Conservation (phyloP, 2,329 filamentous ascomycete genomes). For the Sordariomycetes sp. region DNA sequence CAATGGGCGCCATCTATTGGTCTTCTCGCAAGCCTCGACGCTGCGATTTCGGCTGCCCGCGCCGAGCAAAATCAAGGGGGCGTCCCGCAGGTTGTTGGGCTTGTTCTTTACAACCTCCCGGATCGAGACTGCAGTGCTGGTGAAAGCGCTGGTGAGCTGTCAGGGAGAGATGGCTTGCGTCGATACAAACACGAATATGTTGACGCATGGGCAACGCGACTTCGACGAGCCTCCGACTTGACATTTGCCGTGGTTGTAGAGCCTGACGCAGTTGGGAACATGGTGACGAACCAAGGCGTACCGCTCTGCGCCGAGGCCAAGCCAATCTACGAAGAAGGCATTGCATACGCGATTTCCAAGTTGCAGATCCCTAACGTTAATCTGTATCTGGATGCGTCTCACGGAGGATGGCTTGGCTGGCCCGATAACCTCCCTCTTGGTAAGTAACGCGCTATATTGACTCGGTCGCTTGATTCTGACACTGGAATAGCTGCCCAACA, state of each 20-base stretch:
- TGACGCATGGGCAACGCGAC: slow-evolving; percentile 20
- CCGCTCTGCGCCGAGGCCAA: slow-evolving; percentile 23
- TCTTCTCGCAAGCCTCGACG: slow-evolving; percentile 22
- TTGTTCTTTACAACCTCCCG: slow-evolving; percentile 32
- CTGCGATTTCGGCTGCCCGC: slow-evolving; percentile 24
- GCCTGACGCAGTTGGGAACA: slow-evolving; percentile 30
- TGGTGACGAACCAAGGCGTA: slow-evolving; percentile 25
- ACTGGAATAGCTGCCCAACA: slow-evolving; percentile 20
- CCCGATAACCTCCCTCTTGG: slow-evolving; percentile 24
- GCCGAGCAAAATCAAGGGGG: slow-evolving; percentile 17
- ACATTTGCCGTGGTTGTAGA: slow-evolving; percentile 30
- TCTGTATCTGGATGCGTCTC: slow-evolving; percentile 31
- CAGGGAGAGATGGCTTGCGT: slow-evolving; percentile 21
- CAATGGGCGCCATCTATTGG: slow-evolving; percentile 26
- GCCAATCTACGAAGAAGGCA: slow-evolving; percentile 24
- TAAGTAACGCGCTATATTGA: slow-evolving; percentile 7
- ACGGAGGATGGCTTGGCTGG: slow-evolving; percentile 35
- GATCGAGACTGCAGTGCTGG: slow-evolving; percentile 32
- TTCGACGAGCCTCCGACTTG: slow-evolving; percentile 21
- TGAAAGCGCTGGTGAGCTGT: slow-evolving; percentile 26
- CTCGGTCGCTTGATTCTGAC: background rate
- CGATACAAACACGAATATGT: slow-evolving; percentile 28
- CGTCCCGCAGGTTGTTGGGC: slow-evolving; percentile 25
- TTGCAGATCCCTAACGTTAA: slow-evolving; percentile 26
- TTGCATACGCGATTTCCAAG: slow-evolving; percentile 28